Conservation (phyloP, 306 rosid genomes). For the Alnus glutinosa region DNA sequence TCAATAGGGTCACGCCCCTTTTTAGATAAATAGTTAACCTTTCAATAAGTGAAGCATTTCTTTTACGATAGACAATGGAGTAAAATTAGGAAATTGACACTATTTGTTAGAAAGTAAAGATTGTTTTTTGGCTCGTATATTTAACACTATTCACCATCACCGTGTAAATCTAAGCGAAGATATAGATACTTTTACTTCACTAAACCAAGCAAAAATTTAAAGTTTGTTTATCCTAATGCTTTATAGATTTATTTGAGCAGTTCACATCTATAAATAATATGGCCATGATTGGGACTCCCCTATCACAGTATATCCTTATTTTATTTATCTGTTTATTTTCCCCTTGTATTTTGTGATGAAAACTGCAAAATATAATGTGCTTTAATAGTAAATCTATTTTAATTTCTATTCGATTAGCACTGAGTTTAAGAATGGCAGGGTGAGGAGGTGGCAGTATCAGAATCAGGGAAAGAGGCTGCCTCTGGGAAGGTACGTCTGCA, state of each 20-base stretch:
- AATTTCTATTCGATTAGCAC: conserved; percentile 13
- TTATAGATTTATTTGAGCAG: neutral
- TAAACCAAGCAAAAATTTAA: neutral
- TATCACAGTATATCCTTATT: neutral
- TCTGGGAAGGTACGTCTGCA: conserved; percentile 61
- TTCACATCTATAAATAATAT: neutral
- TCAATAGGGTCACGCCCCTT: neutral
- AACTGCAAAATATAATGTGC: conserved; percentile 1
- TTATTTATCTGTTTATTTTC: conserved; percentile 15
- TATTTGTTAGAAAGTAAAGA: neutral
- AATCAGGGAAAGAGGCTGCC: conserved; percentile 63
- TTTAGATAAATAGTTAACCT: neutral
- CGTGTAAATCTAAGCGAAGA: neutral
- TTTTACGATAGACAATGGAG: neutral
- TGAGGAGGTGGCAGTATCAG: conserved; percentile 58
- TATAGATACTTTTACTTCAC: neutral
- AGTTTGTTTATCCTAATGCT: neutral
- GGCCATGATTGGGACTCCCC: neutral
- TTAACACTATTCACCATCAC: neutral
- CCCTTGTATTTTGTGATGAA: conserved; percentile 1
- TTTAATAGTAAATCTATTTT: conserved; percentile 13
- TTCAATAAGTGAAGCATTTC: neutral
- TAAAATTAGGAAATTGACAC: neutral
- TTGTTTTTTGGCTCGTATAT: neutral
- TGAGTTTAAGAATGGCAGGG: conserved; percentile 69